A percentile compares a stretch with the other conserved stretches of the same genome.
Evolutionary conservation across 768 basidiomycete genomes (phyloP).

Genomic region (Lactifluus hygrophoroides): DNA sequence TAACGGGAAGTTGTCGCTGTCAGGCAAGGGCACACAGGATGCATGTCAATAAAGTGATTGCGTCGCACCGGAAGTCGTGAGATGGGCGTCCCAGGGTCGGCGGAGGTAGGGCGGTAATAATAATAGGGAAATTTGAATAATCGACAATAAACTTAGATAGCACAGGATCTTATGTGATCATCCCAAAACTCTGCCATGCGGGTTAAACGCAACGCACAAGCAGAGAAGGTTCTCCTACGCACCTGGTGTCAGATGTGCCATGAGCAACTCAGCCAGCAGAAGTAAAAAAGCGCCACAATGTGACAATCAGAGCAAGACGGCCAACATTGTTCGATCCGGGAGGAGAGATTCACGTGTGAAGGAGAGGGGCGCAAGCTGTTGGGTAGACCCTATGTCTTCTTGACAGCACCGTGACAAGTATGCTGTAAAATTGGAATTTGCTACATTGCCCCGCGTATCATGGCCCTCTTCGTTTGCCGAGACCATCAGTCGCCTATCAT

Average conservation of each 20-base stretch:
- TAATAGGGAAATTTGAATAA: neutral
- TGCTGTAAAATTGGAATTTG: neutral
- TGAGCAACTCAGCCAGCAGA: neutral
- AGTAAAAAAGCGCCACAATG: neutral
- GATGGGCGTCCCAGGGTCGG: neutral
- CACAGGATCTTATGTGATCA: neutral
- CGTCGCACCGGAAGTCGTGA: neutral
- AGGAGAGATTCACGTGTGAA: neutral
- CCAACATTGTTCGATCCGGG: neutral
- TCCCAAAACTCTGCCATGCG: neutral
- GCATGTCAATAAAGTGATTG: neutral
- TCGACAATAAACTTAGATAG: neutral
- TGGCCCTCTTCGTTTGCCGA: no score
- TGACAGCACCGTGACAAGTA: no score
- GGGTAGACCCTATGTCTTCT: neutral
- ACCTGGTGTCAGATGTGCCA: neutral
- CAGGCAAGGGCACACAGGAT: neutral
- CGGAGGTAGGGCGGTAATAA: neutral
- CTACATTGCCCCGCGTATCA: neutral
- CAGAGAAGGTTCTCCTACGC: neutral
- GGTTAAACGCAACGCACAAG: neutral
- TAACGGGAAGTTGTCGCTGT: neutral
- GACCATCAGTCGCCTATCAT: no score
- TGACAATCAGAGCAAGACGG: neutral
- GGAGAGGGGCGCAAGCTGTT: neutral